These are phyloP conservation scores for Suhomyces kunorum DNA, from an alignment of 1,139 yeast genomes.

Conservation along the genomic window DNA sequence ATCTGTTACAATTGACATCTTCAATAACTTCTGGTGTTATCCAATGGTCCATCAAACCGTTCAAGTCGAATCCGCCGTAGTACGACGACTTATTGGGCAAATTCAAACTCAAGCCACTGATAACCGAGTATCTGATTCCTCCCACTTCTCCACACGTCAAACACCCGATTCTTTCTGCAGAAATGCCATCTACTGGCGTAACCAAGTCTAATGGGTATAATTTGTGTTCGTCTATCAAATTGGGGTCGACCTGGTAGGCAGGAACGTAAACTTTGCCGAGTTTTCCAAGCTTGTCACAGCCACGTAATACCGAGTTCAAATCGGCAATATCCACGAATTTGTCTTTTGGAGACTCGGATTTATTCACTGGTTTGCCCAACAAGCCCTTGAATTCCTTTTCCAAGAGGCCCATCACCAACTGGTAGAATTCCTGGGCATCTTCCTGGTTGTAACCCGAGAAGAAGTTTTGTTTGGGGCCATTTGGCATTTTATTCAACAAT, in stretches of 20 bases:
- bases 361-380: slow-evolving; percentile 17
- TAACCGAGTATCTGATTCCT: slow-evolving; percentile 80
- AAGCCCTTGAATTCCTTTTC: slow-evolving; percentile 59
- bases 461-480: slow-evolving; percentile 75
- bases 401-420: slow-evolving; percentile 67
- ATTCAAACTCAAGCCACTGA: slow-evolving; percentile 78
- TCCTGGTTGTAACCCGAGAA: slow-evolving; percentile 86
- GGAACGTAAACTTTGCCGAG: slow-evolving; percentile 70
- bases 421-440: slow-evolving; percentile 94
- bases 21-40: slow-evolving; percentile 80
- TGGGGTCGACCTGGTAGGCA: slow-evolving; percentile 72
- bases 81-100: slow-evolving; percentile 43
- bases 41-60: slow-evolving; percentile 69
- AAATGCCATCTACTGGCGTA: slow-evolving; percentile 88
- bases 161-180: slow-evolving; percentile 88
- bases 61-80: slow-evolving; percentile 48
- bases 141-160: slow-evolving; percentile 89
- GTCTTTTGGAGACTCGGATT: slow-evolving; percentile 7
- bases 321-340: slow-evolving; percentile 28
- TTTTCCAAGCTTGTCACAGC: slow-evolving; percentile 53
- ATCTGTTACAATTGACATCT: slow-evolving; percentile 90
- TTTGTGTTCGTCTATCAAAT: slow-evolving; percentile 43
- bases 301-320: slow-evolving; percentile 35
- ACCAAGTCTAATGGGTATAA: slow-evolving; percentile 58
- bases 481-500: slow-evolving; percentile 69